Evolutionary conservation across 768 basidiomycete species (phyloP), one percentile per base, ranked within the genome.

Genomic region (Trametopsis cervina): DNA sequence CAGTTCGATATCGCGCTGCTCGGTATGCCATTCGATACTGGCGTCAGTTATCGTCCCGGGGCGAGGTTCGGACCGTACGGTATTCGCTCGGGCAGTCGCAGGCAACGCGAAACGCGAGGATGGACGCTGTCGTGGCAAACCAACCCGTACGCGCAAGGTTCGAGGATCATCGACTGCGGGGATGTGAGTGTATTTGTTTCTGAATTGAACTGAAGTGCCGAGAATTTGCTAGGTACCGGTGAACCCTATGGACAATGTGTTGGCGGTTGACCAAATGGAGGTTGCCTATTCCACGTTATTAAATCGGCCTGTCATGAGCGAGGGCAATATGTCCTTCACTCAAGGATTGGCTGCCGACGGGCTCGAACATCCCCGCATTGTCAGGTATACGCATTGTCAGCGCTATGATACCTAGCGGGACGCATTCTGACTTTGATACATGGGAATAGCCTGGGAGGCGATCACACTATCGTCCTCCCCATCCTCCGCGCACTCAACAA

Each of bases 1-100:
- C 55, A 57, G 2, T 85, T 85, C 57, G 87, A 93, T 63, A 80
- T 94, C 45, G 89, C 86, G 1, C 62, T 94, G 29, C 65, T 94
- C 4, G 90, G 87, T 6, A 78, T 87, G 70, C 86, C 86, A 0
- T 88, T 89, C 56, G 85, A 89, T 56, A 89, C 85, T 0, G 74
- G 69, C 55, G 73, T 66, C 24, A 60, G 69, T 1, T 75, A 69
- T 57, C 66, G 73, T 4, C 66, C 71, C 1, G 90, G 89, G 4
- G 90, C 90, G 11, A 78, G 91, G 7, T 94, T 94, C 66, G 91
- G 91, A 6, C 90, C 90, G 1, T 80, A 78, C 60, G 91, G 82
- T 7, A 89, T 94, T 54, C 80, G 92, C 37, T 83, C 83, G 3
- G 88, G 88, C 2, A 85, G 83, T 59, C 71, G 85, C 40, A 72